Evolutionary conservation across 176 grass and related monocot species (phyloP).

Genomic region (Eremochloa ophiuroides): DNA sequence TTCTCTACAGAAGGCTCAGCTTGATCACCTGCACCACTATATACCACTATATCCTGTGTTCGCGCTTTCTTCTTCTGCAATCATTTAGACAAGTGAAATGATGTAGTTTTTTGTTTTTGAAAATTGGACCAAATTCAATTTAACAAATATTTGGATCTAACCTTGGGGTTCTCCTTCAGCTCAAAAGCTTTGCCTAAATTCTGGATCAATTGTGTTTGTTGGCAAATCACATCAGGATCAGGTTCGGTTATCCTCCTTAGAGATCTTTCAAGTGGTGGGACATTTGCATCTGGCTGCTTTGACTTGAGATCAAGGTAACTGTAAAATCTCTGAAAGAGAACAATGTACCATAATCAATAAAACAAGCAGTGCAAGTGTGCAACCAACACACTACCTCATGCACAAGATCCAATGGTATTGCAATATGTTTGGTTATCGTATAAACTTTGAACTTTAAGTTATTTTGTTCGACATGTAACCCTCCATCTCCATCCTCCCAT

Average conservation of each 20-base stretch:
- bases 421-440: slow-evolving; percentile 1
- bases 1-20: slow-evolving; percentile 35
- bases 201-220: slow-evolving; percentile 39
- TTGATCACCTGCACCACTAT: slow-evolving; percentile 35
- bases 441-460: not conserved
- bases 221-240: slow-evolving; percentile 49
- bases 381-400: not conserved
- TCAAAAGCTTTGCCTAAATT: slow-evolving; percentile 59
- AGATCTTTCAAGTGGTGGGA: slow-evolving; percentile 60
- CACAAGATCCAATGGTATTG: not conserved
- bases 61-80: slow-evolving; percentile 54
- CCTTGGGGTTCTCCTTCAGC: slow-evolving; percentile 89
- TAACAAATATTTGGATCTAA: slow-evolving; percentile 28
- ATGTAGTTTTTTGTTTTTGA: not conserved
- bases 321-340: slow-evolving; percentile 68
- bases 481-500: slow-evolving; percentile 2
- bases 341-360: slow-evolving; percentile 18
- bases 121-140: slow-evolving; percentile 19
- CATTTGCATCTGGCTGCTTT: slow-evolving; percentile 73
- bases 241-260: slow-evolving; percentile 68
- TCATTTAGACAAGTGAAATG: slow-evolving; percentile 25
- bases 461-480: not conserved
- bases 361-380: not conserved
- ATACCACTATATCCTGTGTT: slow-evolving; percentile 24
- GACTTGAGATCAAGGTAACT: slow-evolving; percentile 78